These are phyloP conservation scores for Thermothelomyces thermophilus DNA, from an alignment of 2,329 filamentous ascomycete species.

Conservation along the genomic window DNA sequence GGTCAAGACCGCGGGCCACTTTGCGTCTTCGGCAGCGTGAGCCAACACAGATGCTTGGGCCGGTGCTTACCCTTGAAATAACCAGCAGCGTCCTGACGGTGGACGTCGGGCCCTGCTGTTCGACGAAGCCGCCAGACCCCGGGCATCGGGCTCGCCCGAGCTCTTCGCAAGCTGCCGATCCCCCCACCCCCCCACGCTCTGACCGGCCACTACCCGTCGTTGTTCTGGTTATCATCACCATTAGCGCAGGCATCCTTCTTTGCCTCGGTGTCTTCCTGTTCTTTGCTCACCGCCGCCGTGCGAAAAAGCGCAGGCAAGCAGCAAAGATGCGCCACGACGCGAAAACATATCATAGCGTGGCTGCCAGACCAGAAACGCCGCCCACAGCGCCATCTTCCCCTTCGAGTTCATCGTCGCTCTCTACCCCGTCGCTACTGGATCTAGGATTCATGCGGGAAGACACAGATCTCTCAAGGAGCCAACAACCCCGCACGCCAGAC, in stretches of 20 bases:
- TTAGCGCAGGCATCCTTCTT: slow-evolving; percentile 5
- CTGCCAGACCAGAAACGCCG: slow-evolving; percentile 1
- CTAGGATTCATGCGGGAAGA: slow-evolving; percentile 1
- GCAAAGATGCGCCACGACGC: slow-evolving; percentile 4
- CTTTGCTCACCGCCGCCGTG: slow-evolving; percentile 10
- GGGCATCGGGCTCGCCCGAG: background rate
- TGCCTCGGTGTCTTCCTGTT: slow-evolving; percentile 2
- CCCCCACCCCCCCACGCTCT: background rate
- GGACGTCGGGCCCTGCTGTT: slow-evolving; percentile 8
- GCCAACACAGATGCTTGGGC: background rate
- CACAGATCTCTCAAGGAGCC: background rate
- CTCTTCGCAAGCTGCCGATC: background rate
- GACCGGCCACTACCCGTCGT: background rate
- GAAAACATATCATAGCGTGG: slow-evolving; percentile 1
- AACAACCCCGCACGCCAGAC: background rate
- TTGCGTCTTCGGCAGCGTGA: slow-evolving; percentile 2
- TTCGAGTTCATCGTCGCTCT: slow-evolving; percentile 10
- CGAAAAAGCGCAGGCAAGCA: background rate
- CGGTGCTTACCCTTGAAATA: slow-evolving; percentile 4
- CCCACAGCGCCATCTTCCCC: background rate
- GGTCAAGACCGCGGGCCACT: slow-evolving; percentile 5
- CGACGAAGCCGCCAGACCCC: background rate
- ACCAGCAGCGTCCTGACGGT: slow-evolving; percentile 8
- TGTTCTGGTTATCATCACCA: slow-evolving; percentile 6
- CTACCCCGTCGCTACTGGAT: slow-evolving; percentile 8